Evolutionary conservation across 1,284 basidiomycete genomes (phyloP), one percentile per base, ranked within the genome.

Genomic region (Exobasidium rhododendri): DNA sequence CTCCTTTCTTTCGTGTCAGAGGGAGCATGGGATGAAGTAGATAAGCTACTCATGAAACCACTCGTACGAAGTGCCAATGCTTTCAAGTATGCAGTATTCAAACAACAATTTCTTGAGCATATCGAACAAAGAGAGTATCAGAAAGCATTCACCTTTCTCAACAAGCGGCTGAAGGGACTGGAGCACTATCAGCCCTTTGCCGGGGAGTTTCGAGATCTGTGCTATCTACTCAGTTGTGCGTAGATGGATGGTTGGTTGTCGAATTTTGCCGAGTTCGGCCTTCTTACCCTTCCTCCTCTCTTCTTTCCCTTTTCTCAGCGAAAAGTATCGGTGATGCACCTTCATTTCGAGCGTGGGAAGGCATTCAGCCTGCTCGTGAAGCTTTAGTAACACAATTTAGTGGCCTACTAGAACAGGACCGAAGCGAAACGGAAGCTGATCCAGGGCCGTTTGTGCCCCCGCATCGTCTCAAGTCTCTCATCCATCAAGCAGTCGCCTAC

Each of bases 141-240:
- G 50, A 73, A 75, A 60, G 83, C 83, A 1, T 84, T 84, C 74
- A 83, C 83, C 24, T 81, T 83, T 20, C 76, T 84, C 17, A 81
- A 81, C 56, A 83, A 83, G 63, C 75, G 82, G 0, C 71, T 84
- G 29, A 83, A 83, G 67, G 82, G 82, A 5, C 74, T 84, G 17
- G 83, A 84, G 60, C 83, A 83, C 62, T 84, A 83, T 61, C 83
- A 83, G 64, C 83, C 83, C 1, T 80, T 82, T 30, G 80, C 82
- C 0, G 81, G 81, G 59, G 83, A 83, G 69, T 83, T 83, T 62
- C 79, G 82, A 57, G 81, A 82, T 58, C 71, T 84, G 31, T 82
- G 83, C 46, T 84, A 84, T 64, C 71, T 84, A 30, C 80, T 83
- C 2, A 81, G 81, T 20, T 17, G 55, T 56, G 29, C 13, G 31